Base-by-base conservation (phyloP, 371 early-diverging fungal genomes). In the Rhizopus delemar region DNA sequence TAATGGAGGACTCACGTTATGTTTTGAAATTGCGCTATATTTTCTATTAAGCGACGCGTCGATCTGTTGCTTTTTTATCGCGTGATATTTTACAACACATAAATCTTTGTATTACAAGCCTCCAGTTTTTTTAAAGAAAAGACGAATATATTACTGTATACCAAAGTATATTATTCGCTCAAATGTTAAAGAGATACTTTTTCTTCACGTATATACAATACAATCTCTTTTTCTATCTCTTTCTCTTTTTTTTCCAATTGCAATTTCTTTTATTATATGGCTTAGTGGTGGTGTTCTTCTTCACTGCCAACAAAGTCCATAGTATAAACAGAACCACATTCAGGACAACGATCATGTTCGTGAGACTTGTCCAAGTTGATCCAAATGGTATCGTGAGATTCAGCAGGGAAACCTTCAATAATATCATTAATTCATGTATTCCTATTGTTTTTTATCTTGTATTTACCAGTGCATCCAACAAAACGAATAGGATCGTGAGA, bases 401-500 rank as follows among this genome's bases (percentile, higher is more conserved):
- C 95, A 57, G 83, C 91, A 29, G 94, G 94, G 75, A 82, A 93
- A 53, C 94, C 94, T 88, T 76, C 12, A 13, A 0, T 29, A 16
- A 45, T 29, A 9, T 15, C 49, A 31, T 12, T 16, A 45, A 34
- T 38, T 29, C 2, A 4, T 11, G 28, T 48, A n/a, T 8, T 22
- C 1, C 8, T 34, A 55, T 12, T 49, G 8, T 6, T 8, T 11
- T 12, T 28, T 34, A n/a, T 41, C 8, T 36, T 29, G 22, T 22
- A 16, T 78, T 53, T 80, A 95, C 95, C 96, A 70, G 93, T 90
- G 86, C 98, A 98, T 36, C 95, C 98, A 59, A 96, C 86, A 66
- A 90, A 90, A 54, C 94, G 89, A 71, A 87, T 82, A 46, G 85
- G 82, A 70, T 94, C 94, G 43, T 85, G 83, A 49, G 95, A 93